phyloP scores from a whole-genome alignment of 768 basidiomycete species.

The Pholiota conissans region DNA sequence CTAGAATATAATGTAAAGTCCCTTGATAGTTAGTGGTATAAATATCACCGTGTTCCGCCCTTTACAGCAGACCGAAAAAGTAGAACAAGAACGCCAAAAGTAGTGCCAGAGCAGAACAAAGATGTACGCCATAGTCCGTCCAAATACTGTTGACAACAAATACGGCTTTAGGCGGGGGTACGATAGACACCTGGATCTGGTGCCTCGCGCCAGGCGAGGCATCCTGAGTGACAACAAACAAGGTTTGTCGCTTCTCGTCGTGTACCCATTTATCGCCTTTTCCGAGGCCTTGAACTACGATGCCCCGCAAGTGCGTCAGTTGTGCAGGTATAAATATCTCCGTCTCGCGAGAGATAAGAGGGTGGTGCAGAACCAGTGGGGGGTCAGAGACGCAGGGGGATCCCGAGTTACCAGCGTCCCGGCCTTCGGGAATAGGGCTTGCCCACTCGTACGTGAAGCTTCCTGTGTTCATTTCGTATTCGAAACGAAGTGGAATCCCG shows the following conservation, averaged over 20 bases:
- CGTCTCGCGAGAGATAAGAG: constrained; percentile 60
- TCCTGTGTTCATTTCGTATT: constrained; percentile 79
- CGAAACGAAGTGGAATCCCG: constrained; percentile 73
- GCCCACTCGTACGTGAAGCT: constrained; percentile 67
- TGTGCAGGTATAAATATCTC: constrained; percentile 78
- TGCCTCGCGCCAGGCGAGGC: constrained; percentile 46
- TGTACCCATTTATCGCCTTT: constrained; percentile 53
- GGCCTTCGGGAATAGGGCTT: constrained; percentile 27
- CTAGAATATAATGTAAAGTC: too few species aligned
- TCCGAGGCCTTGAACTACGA: constrained; percentile 59
- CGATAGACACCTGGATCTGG: constrained; percentile 52
- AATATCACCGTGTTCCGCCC: too few species aligned
- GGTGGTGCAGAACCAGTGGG: constrained; percentile 25
- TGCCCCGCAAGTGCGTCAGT: constrained; percentile 53
- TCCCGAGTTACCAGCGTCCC: constrained; percentile 1
- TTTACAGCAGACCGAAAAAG: too few species aligned
- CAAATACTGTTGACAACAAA: constrained; percentile 66
- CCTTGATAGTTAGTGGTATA: too few species aligned
- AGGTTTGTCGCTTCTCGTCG: constrained; percentile 69
- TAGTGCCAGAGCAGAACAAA: constrained; percentile 19
- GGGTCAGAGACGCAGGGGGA: constrained; percentile 25
- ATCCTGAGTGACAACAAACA: constrained; percentile 61
- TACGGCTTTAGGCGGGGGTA: constrained; percentile 47
- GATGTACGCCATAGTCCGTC: constrained; percentile 48
- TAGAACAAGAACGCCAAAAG: constrained; percentile 19